These are phyloP conservation scores for Omphalea diandra DNA, from an alignment of 441 rosid species.

Conservation along the genomic window DNA sequence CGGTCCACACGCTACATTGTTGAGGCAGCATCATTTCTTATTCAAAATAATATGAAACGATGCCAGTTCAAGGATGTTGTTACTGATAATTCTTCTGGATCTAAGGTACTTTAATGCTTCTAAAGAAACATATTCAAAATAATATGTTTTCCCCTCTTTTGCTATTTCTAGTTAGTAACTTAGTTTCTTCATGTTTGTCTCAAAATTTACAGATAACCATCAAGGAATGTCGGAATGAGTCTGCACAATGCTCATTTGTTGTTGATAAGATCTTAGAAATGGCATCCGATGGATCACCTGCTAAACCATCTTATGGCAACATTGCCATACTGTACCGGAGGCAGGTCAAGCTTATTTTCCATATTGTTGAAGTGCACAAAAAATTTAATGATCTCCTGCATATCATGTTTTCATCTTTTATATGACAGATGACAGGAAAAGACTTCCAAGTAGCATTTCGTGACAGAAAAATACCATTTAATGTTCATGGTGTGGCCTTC, in stretches of 20 bases:
- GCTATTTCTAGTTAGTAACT: constrained; percentile 7
- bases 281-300: constrained; percentile 42
- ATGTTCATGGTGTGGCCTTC: constrained; percentile 90
- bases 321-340: constrained; percentile 91
- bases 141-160: not conserved
- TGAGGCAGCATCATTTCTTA: constrained; percentile 91
- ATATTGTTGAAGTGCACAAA: constrained; percentile 19
- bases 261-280: constrained; percentile 83
- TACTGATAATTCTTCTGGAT: constrained; percentile 81
- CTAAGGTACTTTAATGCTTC: constrained; percentile 58
- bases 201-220: constrained; percentile 53
- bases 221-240: constrained; percentile 87
- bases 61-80: constrained; percentile 63
- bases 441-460: constrained; percentile 78
- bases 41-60: constrained; percentile 67
- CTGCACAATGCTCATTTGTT: constrained; percentile 84
- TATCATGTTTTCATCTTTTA: constrained; percentile 25
- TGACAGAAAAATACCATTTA: constrained; percentile 91
- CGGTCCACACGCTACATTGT: constrained; percentile 85
- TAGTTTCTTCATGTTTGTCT: constrained; percentile 27
- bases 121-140: not conserved
- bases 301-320: constrained; percentile 58
- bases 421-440: constrained; percentile 78
- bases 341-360: constrained; percentile 63
- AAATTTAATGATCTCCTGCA: constrained; percentile 13